phyloP scores from a whole-genome alignment of 169 alveolate genomes.

The Blepharisma undulans region DNA sequence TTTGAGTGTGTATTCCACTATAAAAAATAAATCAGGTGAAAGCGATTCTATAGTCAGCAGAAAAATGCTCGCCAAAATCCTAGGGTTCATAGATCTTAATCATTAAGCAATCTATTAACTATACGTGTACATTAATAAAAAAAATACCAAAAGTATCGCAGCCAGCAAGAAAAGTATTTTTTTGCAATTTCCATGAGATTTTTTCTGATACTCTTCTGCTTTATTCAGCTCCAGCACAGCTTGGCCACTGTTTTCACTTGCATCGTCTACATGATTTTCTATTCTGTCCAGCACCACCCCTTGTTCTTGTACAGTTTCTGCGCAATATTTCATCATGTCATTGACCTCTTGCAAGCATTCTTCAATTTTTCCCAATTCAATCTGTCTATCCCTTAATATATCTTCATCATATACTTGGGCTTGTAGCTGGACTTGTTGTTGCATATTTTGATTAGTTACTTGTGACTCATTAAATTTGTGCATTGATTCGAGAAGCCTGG shows the following conservation, averaged over 20 bases:
- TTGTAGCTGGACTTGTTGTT: background rate
- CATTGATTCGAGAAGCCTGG: background rate
- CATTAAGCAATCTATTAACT: background rate
- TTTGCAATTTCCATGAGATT: background rate
- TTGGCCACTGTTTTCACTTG: background rate
- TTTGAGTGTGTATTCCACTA: background rate
- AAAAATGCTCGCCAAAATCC: background rate
- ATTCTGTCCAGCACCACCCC: background rate
- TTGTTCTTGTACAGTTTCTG: background rate
- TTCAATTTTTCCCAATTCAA: background rate
- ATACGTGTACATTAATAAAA: background rate
- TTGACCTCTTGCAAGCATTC: background rate
- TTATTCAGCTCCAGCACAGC: background rate
- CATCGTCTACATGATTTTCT: background rate
- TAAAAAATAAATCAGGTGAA: background rate
- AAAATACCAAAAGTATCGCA: background rate
- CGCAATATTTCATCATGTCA: conserved; percentile 10
- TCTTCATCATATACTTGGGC: conserved; percentile 8
- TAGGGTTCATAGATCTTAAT: background rate
- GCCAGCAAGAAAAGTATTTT: background rate
- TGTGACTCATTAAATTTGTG: background rate
- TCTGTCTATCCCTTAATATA: background rate
- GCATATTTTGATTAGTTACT: background rate
- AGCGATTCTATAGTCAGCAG: background rate
- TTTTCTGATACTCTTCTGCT: background rate